Evolutionary conservation across 192 early-diverging fungal genomes (phyloP), one percentile per base, ranked within the genome.

Genomic region (Backusella sp.): DNA sequence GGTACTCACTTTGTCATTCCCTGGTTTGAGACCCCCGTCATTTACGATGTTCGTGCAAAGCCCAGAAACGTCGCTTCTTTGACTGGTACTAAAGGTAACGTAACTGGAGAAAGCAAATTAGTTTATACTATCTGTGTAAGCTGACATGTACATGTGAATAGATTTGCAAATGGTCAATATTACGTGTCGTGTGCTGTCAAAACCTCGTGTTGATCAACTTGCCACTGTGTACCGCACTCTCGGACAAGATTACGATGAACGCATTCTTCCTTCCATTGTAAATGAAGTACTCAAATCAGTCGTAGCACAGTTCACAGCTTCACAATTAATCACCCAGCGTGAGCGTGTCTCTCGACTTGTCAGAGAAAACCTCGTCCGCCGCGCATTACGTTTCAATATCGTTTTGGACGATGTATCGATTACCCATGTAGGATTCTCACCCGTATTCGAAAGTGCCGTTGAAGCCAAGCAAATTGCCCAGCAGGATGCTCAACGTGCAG

Each of bases 161-260:
- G 97, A 99, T 91, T 84, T 99, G 75, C 97, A 99, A 82, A 99
- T 99, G 97, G 97, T 99, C 68, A 98, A 99, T 89, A 98, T 99
- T 79, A 96, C 96, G 32, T 92, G 96, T 80, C 95, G 97, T 89
- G 97, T 99, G 15, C 87, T 99, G 19, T 97, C 97, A 52, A 92
- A 95, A 68, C 97, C 97, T 8, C 87, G 90, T 68, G 88, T 94
- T 37, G 82, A 85, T 36, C 74, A 84, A 39, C 89, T 99, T 56
- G 91, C 95, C 9, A 83, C 85, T 69, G 95, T 99, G 49, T 96
- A 90, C 88, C 91, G 96, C 68, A 97, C 92, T 1, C 90, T 99
- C 68, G 97, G 97, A 23, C 85, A 88, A 32, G 96, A 99, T 82
- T 99, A 94, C 73, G 96, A 97, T 83, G 96, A 98, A 86, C 93